Evolutionary conservation across 495 filamentous ascomycete genomes (phyloP), one percentile per base, ranked within the genome.

Genomic region (Durotheca rogersii): DNA sequence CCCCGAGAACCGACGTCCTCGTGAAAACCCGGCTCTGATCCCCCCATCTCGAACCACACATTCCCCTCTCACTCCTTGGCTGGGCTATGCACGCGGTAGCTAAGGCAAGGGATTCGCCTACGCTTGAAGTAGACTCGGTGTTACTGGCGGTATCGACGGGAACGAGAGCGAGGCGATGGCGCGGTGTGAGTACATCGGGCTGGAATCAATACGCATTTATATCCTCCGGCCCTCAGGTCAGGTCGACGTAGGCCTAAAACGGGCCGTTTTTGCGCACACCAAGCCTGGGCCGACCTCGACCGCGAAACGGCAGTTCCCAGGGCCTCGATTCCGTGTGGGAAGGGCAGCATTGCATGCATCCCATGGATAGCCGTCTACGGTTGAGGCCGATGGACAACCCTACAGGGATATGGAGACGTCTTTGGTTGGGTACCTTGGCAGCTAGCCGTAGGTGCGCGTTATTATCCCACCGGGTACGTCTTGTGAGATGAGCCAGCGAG

Each of bases 201-300:
- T 27, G 23, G 23, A 27, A 27, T 27, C 23, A 27, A 27, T 9
- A 27, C 9, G 9, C 23, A 9, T 27, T 27, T 47, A 27, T 35
- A 41, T 19, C 7, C 38, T 27, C 38, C 11, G 14, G 17, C 12
- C 15, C 7, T 11, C 11, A 16, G 6, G 36, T 29, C 21, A 23
- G 16, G 34, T 5, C 3, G 1, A 41, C n/a, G 30, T 17, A 34
- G 42, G 44, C 33, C 37, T 11, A 58, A 58, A 43, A 58, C 47
- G 54, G 54, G 37, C 54, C 54, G 47, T 58, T 52, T 58, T 23
- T 16, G 20, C 30, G 36, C 31, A 41, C 33, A 25, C 33, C 16
- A 43, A 17, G 15, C 27, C 47, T 43, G 30, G 54, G 43, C 54
- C 42, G 47, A 32, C 48, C 54, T 58, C 48, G 54, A 58, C 47